Evolutionary conservation across 2,329 filamentous ascomycete genomes (phyloP).

Genomic region (Hypoxylon sp.): DNA sequence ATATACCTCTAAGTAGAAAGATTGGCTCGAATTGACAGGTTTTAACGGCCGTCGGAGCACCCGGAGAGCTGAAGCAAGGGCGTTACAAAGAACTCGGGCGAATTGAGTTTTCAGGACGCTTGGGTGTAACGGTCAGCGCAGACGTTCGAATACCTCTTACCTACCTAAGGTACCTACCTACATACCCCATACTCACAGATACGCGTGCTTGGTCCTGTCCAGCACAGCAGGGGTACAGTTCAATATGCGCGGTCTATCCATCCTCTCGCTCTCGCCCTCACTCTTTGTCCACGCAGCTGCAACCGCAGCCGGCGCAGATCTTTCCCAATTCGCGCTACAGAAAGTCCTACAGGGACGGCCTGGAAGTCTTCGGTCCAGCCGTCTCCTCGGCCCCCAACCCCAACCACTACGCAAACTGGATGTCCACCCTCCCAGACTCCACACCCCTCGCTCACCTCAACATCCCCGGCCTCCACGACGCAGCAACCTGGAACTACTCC

Average conservation of each 20-base stretch:
- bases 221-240: not conserved
- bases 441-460: conserved; percentile 63
- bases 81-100: not conserved
- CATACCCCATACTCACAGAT: too few relatives aligned
- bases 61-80: not conserved
- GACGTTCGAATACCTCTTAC: not conserved
- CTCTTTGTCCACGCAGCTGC: not conserved
- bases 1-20: not conserved
- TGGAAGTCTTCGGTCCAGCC: conserved; percentile 60
- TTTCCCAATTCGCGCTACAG: conserved; percentile 58
- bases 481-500: conserved; percentile 67
- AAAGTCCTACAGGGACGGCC: conserved; percentile 60
- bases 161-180: too few relatives aligned
- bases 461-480: conserved; percentile 67
- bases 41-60: not conserved
- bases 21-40: not conserved
- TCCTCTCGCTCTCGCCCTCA: not conserved
- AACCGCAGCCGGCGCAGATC: conserved; percentile 6
- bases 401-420: conserved; percentile 59
- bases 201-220: not conserved
- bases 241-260: conserved; percentile 19
- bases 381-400: not conserved
- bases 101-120: not conserved
- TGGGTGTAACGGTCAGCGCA: not conserved
- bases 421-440: conserved; percentile 60